Evolutionary conservation across 2,329 filamentous ascomycete species (phyloP).

Genomic region (Arthroderma sp.): DNA sequence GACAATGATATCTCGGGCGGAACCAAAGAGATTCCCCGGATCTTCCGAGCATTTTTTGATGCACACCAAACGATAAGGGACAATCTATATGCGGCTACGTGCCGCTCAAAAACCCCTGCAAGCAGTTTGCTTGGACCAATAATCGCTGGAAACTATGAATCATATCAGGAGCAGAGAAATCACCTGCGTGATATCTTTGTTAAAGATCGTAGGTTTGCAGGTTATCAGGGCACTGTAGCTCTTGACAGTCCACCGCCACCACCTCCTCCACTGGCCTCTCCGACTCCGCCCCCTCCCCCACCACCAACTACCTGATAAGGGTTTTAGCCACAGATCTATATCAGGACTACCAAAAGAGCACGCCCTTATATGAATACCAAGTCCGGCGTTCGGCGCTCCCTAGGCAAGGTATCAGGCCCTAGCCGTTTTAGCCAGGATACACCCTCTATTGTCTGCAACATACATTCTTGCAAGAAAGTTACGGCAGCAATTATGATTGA

Average conservation of each 20-base stretch:
- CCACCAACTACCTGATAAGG: background rate
- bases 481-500: background rate
- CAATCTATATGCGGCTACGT: conserved; percentile 39
- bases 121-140: conserved; percentile 58
- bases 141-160: conserved; percentile 65
- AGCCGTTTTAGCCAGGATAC: no score
- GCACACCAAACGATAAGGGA: conserved; percentile 48
- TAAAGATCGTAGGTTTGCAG: conserved; percentile 27
- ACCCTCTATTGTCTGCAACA: background rate
- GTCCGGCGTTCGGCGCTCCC: background rate
- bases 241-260: conserved; percentile 13
- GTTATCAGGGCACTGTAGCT: conserved; percentile 21
- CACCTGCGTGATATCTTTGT: conserved; percentile 47
- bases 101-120: conserved; percentile 10
- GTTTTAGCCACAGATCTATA: background rate
- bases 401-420: no score
- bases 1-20: conserved; percentile 85
- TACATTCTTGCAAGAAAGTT: background rate
- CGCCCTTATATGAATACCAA: background rate
- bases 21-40: conserved; percentile 55
- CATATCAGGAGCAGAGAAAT: conserved; percentile 57
- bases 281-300: conserved; percentile 11
- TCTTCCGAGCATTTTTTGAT: conserved; percentile 57
- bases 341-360: background rate
- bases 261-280: conserved; percentile 14